Base-by-base conservation (phyloP, 2,329 filamentous ascomycete genomes). In the Cladophialophora yegresii region DNA sequence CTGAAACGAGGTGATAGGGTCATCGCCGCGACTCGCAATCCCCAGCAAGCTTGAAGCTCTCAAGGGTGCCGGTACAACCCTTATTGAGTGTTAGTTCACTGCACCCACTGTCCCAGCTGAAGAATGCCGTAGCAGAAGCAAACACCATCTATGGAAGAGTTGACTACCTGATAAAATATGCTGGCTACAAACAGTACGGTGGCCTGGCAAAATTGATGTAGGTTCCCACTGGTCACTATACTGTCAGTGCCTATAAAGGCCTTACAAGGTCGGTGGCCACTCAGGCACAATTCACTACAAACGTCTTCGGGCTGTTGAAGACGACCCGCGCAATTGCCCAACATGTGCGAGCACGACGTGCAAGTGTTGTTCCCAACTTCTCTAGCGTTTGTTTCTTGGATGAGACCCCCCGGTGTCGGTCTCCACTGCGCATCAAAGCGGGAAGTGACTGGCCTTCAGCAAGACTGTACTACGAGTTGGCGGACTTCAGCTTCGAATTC, bases 391-490 rank as follows among this genome's bases (percentile, higher is more conserved):
- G 72, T 68, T 1, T 73, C 70, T 1, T 76, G 75, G 74, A 64
- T 62, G 13, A 57, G 67, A 1, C 66, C 68, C 16, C 60, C 72
- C 3, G 71, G 72, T 23, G 72, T 67, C 22, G 74, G 72, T 5
- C 53, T 75, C 3, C 79, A 80, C 63, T 73, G 67, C 36, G 75
- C 73, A 1, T 76, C 75, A 22, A 80, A 81, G 59, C 72, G 69
- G 28, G 76, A 73, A 1, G 62, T 77, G 9, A 69, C 67, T 60
- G 68, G 66, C 13, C 53, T 71, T 68, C 53, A 63, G 75, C 71
- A 45, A 67, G 61, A 26, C 69, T 61, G 62, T 69, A 23, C 51
- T 73, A 72, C 30, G 77, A 80, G 66, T 62, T 75, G n/a, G 67
- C 64, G 16, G 62, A 65, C 2, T 72, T 78, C 62, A 73, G 73